phyloP scores from a whole-genome alignment of 148 eudicot genomes.

The Camellia granthamiana region DNA sequence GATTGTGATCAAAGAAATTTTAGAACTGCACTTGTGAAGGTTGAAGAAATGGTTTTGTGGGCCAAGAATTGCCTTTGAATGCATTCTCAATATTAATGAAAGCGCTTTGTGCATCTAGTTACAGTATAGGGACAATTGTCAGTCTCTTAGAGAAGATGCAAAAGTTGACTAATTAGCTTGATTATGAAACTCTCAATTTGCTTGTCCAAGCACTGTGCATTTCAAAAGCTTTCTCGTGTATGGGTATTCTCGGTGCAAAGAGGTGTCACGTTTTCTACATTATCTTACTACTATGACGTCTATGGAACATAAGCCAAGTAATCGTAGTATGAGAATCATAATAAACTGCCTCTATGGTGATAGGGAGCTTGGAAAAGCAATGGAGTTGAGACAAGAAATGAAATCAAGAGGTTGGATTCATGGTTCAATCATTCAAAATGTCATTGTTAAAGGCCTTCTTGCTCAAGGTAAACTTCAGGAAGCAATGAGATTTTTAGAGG shows the following conservation, averaged over 20 bases:
- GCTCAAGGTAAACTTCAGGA: conserved; percentile 11
- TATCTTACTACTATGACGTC: conserved; percentile 41
- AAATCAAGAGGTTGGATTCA: conserved; percentile 49
- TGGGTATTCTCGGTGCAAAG: conserved; percentile 40
- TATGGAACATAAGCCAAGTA: conserved; percentile 45
- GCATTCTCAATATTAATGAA: conserved; percentile 37
- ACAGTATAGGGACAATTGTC: conserved; percentile 28
- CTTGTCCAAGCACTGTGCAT: conserved; percentile 37
- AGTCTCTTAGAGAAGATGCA: conserved; percentile 33
- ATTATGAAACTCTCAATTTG: conserved; percentile 36
- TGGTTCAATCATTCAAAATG: conserved; percentile 37
- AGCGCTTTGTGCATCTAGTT: conserved; percentile 9
- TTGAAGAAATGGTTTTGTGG: conserved; percentile 19
- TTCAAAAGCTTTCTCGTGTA: conserved; percentile 36
- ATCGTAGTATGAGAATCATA: conserved; percentile 50
- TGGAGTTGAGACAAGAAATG: conserved; percentile 51
- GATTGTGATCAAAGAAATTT: too few species aligned
- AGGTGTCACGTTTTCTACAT: conserved; percentile 28
- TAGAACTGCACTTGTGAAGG: too few species aligned
- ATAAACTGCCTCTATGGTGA: conserved; percentile 30
- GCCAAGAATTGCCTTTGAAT: conserved; percentile 51
- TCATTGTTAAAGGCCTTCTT: conserved; percentile 37
- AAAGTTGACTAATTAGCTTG: conserved; percentile 4
- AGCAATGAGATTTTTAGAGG: conserved; percentile 44
- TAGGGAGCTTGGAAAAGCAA: conserved; percentile 46